phyloP scores from a whole-genome alignment of 2,329 filamentous ascomycete genomes.

The Lachnellula subtilissima region DNA sequence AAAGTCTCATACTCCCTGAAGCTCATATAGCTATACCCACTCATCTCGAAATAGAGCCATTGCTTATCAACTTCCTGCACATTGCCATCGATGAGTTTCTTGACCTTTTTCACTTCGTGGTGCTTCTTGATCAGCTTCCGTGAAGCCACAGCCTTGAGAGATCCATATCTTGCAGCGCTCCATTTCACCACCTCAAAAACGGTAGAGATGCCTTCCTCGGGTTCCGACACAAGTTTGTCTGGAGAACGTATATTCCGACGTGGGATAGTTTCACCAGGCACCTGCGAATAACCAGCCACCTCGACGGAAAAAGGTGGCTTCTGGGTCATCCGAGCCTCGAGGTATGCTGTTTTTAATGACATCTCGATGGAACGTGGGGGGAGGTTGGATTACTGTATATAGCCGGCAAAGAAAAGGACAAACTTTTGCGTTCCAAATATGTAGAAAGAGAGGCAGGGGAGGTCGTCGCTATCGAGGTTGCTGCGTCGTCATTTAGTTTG shows the following conservation, averaged over 20 bases:
- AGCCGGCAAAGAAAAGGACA: not conserved
- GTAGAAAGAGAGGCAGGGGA: too few species aligned
- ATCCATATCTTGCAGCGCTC: conserved; percentile 58
- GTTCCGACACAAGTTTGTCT: conserved; percentile 40
- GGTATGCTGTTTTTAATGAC: conserved; percentile 10
- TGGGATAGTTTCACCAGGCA: conserved; percentile 62
- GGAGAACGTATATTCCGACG: conserved; percentile 52
- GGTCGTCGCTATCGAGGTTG: too few species aligned
- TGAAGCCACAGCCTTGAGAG: conserved; percentile 59
- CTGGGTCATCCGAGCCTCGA: conserved; percentile 20
- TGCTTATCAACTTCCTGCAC: conserved; percentile 77
- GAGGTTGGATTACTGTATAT: not conserved
- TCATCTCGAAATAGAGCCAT: conserved; percentile 81
- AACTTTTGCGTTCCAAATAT: too few species aligned
- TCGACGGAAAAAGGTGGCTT: conserved; percentile 58
- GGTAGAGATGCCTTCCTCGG: conserved; percentile 43
- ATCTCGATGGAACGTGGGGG: conserved; percentile 5
- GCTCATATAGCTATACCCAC: conserved; percentile 67
- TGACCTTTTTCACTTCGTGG: conserved; percentile 78
- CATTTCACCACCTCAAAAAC: conserved; percentile 65
- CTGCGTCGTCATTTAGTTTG: too few species aligned
- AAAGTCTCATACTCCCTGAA: conserved; percentile 72
- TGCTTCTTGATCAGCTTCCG: conserved; percentile 69
- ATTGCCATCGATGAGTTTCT: conserved; percentile 76
- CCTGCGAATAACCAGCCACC: conserved; percentile 49